These are phyloP conservation scores for Oryza nivara DNA, from an alignment of 176 grass and related monocot species.

Conservation along the genomic window DNA sequence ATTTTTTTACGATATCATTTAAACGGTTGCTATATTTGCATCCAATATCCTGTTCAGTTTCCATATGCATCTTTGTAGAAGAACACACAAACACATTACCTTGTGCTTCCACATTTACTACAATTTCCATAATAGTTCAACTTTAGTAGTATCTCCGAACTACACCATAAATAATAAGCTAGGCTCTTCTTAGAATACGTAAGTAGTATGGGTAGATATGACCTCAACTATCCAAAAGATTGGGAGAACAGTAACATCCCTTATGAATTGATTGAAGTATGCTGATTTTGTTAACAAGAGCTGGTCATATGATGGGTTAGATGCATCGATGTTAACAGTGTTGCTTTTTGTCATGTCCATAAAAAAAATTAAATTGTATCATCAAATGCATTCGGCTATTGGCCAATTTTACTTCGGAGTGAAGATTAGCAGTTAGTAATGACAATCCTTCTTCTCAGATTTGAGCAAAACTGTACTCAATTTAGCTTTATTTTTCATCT, in stretches of 20 bases:
- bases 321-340: neutral
- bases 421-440: neutral
- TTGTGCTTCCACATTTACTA: conserved; percentile 6
- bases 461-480: neutral
- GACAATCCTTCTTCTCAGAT: neutral
- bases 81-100: neutral
- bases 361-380: neutral
- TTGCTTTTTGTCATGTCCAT: neutral
- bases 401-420: neutral
- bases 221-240: neutral
- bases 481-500: conserved; percentile 10
- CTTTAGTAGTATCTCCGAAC: neutral
- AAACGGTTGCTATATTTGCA: neutral
- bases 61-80: neutral
- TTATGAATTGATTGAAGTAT: neutral
- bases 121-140: conserved; percentile 28
- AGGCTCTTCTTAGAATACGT: neutral
- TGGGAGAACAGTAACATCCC: neutral
- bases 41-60: neutral
- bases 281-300: neutral
- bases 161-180: too few species aligned
- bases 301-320: neutral
- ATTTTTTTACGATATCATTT: neutral
- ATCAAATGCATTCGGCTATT: conserved; percentile 1
- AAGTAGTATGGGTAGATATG: conserved; percentile 12